Evolutionary conservation across 2,329 filamentous ascomycete species (phyloP).

Genomic region (Mariannaea sp.): DNA sequence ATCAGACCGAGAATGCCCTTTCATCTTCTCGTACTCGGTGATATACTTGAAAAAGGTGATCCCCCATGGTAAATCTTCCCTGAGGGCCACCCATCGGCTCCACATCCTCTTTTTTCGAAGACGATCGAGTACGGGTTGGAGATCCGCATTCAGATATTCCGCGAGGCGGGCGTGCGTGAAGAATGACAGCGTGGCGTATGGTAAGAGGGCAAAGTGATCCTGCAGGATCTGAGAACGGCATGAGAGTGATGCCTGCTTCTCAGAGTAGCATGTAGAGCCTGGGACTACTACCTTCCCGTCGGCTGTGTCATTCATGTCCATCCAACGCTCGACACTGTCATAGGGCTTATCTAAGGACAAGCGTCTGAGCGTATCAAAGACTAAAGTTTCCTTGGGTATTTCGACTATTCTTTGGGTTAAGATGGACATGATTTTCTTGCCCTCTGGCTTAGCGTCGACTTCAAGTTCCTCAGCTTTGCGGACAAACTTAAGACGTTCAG

Average conservation of each 20-base stretch:
- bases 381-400: too few relatives aligned
- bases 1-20: too few relatives aligned
- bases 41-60: not conserved
- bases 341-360: too few relatives aligned
- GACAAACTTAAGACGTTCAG: too few relatives aligned
- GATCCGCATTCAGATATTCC: not conserved
- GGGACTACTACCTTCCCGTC: not conserved
- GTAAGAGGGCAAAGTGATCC: constrained; percentile 3
- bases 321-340: too few relatives aligned
- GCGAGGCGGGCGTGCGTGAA: not conserved
- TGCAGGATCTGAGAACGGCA: not conserved
- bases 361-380: too few relatives aligned
- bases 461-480: too few relatives aligned
- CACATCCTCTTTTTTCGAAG: not conserved
- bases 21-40: not conserved
- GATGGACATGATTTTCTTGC: too few relatives aligned
- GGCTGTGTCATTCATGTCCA: too few relatives aligned
- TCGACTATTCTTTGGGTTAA: too few relatives aligned
- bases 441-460: too few relatives aligned
- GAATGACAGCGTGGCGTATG: not conserved
- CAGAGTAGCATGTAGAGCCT: not conserved
- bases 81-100: not conserved
- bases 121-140: not conserved
- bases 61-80: not conserved
- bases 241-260: not conserved